Base-by-base conservation (phyloP, 2,329 filamentous ascomycete genomes). In the Cladosporium sp. region DNA sequence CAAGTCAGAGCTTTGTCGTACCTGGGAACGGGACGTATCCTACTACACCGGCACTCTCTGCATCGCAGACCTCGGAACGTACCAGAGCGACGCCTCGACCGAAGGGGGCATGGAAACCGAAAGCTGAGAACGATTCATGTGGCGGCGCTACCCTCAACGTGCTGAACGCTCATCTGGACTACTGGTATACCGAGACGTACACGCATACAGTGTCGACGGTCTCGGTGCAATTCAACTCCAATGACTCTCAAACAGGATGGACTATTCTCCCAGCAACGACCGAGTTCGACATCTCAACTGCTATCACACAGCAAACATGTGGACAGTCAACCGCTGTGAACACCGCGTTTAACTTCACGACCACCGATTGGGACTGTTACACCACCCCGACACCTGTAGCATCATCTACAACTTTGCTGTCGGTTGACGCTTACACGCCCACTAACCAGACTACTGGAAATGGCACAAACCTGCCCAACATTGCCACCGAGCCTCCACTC, bases 141-240 rank as follows among this genome's bases (percentile, higher is more conserved):
- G 69, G 69, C 55, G 75, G 73, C 3, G 71, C 71, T 11, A 78
- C 75, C 0, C 67, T 79, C 36, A 78, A 79, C 67, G 74, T 78
- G 7, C 68, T 74, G 5, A 58, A 70, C 26, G 77, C 76, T 11
- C 72, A 71, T 11, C 68, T 79, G 59, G 75, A 78, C 36, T 79
- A 74, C 68, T 78, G 76, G 76, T 76, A 75, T 57, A 67, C 72
- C 4, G 62, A 71, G 47, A 75, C 75, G 2, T 74, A 74, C 51
- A 74, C 72, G 6, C 74, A 77, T 41, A 71, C 72, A 7, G 74
- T 73, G 10, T 77, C 75, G n/a, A 77, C 73, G 1, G 71, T 77
- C 59, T 68, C 72, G 4, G 65, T 76, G 24, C 68, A 73, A 38
- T 71, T 68, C 64, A 71, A 74, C 58, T 49, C 52, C 14, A 73